These are phyloP conservation scores for Starmerella bacillaris DNA, from an alignment of 805 yeast genomes.

Conservation along the genomic window DNA sequence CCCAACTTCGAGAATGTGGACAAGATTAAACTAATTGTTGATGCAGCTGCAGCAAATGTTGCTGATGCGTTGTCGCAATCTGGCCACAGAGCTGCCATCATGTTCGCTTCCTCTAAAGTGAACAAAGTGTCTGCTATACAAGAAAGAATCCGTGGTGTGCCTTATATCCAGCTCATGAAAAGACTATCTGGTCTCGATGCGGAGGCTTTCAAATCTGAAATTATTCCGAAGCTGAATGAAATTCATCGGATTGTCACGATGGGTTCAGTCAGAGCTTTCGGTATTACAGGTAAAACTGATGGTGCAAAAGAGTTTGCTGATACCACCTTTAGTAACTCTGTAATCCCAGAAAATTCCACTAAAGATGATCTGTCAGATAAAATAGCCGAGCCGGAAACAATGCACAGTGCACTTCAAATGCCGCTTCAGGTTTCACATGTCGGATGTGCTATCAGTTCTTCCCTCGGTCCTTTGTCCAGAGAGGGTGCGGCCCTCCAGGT, in stretches of 20 bases:
- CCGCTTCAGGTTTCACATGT: constrained; percentile 73
- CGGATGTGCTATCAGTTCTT: constrained; percentile 48
- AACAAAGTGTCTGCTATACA: constrained; percentile 41
- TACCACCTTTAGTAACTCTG: not conserved
- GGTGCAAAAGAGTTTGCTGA: constrained; percentile 1
- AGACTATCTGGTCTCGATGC: constrained; percentile 36
- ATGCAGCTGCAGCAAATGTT: constrained; percentile 58
- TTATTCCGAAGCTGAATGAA: constrained; percentile 41
- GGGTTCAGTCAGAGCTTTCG: not conserved
- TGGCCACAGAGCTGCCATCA: constrained; percentile 72
- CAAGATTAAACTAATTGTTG: constrained; percentile 56
- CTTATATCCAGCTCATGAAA: constrained; percentile 54
- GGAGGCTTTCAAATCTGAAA: constrained; percentile 32
- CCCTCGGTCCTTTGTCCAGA: constrained; percentile 37
- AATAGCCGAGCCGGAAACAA: not conserved
- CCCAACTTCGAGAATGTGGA: constrained; percentile 51
- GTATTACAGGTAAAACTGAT: not conserved
- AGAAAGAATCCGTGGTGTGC: constrained; percentile 56
- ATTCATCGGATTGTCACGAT: constrained; percentile 13
- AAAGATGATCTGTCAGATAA: too few species aligned
- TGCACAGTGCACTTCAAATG: constrained; percentile 19
- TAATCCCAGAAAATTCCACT: too few species aligned
- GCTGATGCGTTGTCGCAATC: constrained; percentile 63
- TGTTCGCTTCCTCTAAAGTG: constrained; percentile 45
- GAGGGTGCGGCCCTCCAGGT: constrained; percentile 82